These are phyloP conservation scores for Zygnema cylindricum DNA, from an alignment of 139 green algal genomes.

Conservation along the genomic window DNA sequence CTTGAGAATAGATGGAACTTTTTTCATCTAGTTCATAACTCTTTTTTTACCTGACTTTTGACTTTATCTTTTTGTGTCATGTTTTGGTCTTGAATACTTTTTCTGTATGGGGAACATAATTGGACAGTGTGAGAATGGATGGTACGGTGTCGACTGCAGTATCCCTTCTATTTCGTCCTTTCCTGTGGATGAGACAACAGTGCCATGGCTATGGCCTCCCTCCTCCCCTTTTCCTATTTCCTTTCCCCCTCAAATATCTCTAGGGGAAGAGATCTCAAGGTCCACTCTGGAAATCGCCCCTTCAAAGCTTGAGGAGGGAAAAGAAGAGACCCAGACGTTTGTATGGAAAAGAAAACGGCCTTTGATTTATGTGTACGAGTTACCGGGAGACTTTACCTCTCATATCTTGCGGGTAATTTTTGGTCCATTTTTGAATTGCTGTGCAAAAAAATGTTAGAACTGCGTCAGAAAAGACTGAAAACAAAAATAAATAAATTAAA, in stretches of 20 bases:
- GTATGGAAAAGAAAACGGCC: conserved; percentile 18
- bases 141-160: conserved; percentile 36
- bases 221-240: background rate
- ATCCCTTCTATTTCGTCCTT: background rate
- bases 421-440: too few species aligned
- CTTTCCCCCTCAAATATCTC: background rate
- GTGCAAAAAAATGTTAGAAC: too few species aligned
- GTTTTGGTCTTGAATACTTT: background rate
- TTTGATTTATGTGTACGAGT: conserved; percentile 48
- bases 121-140: conserved; percentile 17
- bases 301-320: too few species aligned
- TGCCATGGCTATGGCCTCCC: background rate
- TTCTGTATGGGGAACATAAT: background rate
- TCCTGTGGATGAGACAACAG: background rate
- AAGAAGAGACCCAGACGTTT: background rate
- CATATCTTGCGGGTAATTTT: conserved; percentile 14
- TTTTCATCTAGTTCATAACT: background rate
- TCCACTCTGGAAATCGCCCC: too few species aligned
- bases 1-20: too few species aligned
- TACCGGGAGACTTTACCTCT: conserved; percentile 22
- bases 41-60: background rate
- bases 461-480: too few species aligned
- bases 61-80: background rate
- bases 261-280: background rate
- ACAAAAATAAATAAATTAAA: too few species aligned